These are phyloP conservation scores for Acmispon strigosus DNA, from an alignment of 306 rosid species.

Conservation along the genomic window DNA sequence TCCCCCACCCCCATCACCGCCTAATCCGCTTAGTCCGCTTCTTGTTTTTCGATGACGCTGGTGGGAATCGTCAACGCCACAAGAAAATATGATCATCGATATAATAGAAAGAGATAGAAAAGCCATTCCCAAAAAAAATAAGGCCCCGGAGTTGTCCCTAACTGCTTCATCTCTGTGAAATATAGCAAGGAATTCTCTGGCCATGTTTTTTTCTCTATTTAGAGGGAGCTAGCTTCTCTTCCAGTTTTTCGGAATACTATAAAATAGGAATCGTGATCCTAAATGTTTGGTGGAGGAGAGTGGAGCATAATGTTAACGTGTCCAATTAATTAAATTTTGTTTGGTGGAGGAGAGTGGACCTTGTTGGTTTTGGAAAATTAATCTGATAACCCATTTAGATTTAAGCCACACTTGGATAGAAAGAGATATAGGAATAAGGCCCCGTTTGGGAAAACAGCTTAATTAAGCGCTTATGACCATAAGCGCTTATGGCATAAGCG, in stretches of 20 bases:
- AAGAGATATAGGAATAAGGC: no score
- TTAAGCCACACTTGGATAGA: no score
- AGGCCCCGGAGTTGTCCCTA: neutral
- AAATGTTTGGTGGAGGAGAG: neutral
- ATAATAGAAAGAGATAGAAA: constrained; percentile 27
- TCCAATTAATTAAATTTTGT: neutral
- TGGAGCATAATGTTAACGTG: neutral
- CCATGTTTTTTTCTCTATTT: constrained; percentile 7
- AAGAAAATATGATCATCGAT: constrained; percentile 34
- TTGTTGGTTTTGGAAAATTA: no score
- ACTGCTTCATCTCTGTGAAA: neutral
- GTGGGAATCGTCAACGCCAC: constrained; percentile 5
- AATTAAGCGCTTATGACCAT: no score
- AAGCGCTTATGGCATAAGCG: no score
- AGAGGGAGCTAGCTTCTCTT: neutral
- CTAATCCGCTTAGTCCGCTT: constrained; percentile 4
- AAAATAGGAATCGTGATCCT: constrained; percentile 3
- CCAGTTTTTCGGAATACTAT: neutral
- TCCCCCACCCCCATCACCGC: neutral
- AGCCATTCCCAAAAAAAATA: constrained; percentile 18
- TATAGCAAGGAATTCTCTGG: neutral
- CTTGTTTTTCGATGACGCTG: neutral
- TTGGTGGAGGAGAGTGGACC: no score
- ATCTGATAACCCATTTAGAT: no score
- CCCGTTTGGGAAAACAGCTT: no score